phyloP scores from a whole-genome alignment of 306 rosid genomes.

The Dryas octopetala region DNA sequence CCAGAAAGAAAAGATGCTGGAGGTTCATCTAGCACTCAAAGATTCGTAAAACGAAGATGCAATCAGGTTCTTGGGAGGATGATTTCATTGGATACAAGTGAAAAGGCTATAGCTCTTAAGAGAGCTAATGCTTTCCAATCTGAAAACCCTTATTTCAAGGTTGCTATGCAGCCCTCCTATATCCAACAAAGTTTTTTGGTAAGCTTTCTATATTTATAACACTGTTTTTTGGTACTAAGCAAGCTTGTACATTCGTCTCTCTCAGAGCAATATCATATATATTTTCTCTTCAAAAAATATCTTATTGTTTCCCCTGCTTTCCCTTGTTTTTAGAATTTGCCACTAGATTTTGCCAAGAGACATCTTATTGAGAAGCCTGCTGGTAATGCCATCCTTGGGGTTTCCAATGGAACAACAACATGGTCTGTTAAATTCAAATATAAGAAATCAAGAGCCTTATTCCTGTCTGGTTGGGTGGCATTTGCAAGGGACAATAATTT shows the following conservation, averaged over 20 bases:
- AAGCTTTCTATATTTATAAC: not conserved
- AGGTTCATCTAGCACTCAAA: not conserved
- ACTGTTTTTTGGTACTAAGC: not conserved
- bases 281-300: not conserved
- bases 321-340: not conserved
- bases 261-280: not conserved
- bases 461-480: not conserved
- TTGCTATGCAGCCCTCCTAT: constrained; percentile 17
- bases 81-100: not conserved
- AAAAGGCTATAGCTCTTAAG: constrained; percentile 15
- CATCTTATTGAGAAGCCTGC: not conserved
- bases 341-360: not conserved
- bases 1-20: not conserved
- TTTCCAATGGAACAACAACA: constrained; percentile 10
- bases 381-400: not conserved
- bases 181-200: not conserved
- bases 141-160: constrained; percentile 7
- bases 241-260: not conserved
- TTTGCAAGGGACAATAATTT: constrained; percentile 8
- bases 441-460: not conserved
- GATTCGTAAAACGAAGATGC: not conserved
- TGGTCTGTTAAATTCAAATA: constrained; percentile 11
- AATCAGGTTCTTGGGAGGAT: not conserved
- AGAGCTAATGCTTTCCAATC: constrained; percentile 16
- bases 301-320: not conserved